Base-by-base conservation (phyloP, 495 filamentous ascomycete species). In the Penicillium cosmopolitanum region DNA sequence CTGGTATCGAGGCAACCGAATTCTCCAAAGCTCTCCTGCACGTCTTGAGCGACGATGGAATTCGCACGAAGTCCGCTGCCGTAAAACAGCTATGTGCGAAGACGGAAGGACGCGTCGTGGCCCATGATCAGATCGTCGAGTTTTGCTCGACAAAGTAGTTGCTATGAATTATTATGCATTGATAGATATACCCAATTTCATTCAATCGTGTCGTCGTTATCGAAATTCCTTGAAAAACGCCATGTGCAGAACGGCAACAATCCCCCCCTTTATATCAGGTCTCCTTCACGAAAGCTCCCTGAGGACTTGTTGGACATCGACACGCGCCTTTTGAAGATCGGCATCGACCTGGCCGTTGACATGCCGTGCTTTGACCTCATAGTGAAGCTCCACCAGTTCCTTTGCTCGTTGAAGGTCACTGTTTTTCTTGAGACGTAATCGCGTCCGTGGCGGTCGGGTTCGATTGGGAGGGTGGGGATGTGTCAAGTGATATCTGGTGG, bases 301-400 rank as follows among this genome's bases (percentile, higher is more conserved):
- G 57, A 84, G 61, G 21, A 80, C 77, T 23, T 65, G 66, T 50
- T 75, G 59, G 12, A 85, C 80, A 34, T 74, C 73, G 34, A 69
- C 69, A 50, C 83, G 80, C 8, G 77, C 79, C 53, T 73, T 73
- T 52, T 18, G 64, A 50, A 87, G 61, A n/a, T 73, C 77, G 33
- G 71, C 67, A 56, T 81, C 82, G 38, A 83, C 72, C 6, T 66
- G 67, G 3, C 76, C 74, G 59, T 71, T 59, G 5, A 38, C 66
- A 66, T 77, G 72, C 12, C 69, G 65, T 35, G 76, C 67, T 59
- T 85, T 85, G 54, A 88, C 73, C 56, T 72, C 73, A 48, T 85
- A 79, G 66, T 88, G 85, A 57, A 88, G 65, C 19, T 82, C 76
- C 0, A 87, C 75, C 0, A 88, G 73, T 54, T 87, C 83, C 52